phyloP scores from a whole-genome alignment of 768 basidiomycete genomes.

The Lentinula guzmanii region DNA sequence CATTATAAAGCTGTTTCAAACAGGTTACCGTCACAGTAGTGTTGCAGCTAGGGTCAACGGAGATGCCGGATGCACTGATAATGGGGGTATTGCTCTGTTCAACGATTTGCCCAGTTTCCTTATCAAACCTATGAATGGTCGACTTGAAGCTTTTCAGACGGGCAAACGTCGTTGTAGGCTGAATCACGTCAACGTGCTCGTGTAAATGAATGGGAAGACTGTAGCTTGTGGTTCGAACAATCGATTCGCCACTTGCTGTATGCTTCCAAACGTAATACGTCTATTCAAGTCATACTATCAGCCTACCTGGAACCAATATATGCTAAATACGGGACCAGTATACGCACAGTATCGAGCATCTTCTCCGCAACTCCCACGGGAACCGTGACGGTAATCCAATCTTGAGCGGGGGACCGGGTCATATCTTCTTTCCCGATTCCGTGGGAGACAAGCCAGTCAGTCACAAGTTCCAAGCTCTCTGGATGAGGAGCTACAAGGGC shows the following conservation, averaged over 20 bases:
- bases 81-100: conserved; percentile 12
- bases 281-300: conserved; percentile 22
- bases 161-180: conserved; percentile 3
- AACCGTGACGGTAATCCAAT: conserved; percentile 60
- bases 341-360: conserved; percentile 62
- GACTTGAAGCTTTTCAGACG: not conserved
- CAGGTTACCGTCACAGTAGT: conserved; percentile 45
- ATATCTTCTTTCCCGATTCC: conserved; percentile 44
- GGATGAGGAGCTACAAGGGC: conserved; percentile 51
- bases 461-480: conserved; percentile 45
- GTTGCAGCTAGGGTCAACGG: conserved; percentile 45
- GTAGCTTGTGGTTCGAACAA: conserved; percentile 55
- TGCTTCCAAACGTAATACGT: conserved; percentile 62
- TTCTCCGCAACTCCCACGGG: conserved; percentile 57
- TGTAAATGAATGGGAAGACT: not conserved
- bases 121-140: conserved; percentile 17
- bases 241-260: conserved; percentile 39
- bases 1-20: conserved; percentile 50
- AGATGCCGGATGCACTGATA: conserved; percentile 22
- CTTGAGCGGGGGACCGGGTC: conserved; percentile 54
- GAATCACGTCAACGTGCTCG: conserved; percentile 4
- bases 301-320: not conserved
- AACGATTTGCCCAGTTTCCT: conserved; percentile 12
- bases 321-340: not conserved
- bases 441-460: conserved; percentile 55